Evolutionary conservation across 1,284 basidiomycete species (phyloP), one percentile per base, ranked within the genome.

Genomic region (Hemileia vastatrix): DNA sequence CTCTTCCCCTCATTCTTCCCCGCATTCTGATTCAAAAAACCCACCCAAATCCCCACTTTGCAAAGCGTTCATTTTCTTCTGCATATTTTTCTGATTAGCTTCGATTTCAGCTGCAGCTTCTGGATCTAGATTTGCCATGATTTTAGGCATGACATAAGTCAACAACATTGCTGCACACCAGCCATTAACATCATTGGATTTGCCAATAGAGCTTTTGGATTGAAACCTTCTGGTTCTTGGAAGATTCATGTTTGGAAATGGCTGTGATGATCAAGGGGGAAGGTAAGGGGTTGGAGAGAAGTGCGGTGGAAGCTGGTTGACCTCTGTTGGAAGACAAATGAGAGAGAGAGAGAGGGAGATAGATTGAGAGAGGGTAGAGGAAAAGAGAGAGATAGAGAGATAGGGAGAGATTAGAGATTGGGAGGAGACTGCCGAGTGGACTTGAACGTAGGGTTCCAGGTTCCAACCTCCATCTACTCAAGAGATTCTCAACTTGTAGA

Each of bases 61-160:
- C 4, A 70, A 56, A 9, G 68, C 68, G 9, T 65, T 64, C 32
- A 70, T 24, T 44, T 67, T 66, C 51, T 67, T 66, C 53, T 70
- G 65, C 63, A 70, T 68, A n/a, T 62, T 51, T 3, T 57, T 59
- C 27, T 68, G 68, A 19, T 64, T 65, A 4, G 66, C 65, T 19
- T 64, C 64, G 44, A 70, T 51, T 47, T 70, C 68, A 51, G 65
- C 63, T n/a, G 66, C 67, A 2, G 68, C 57, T 43, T 70, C 68
- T 1, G 68, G 67, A 23, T 70, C 68, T 19, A 70, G n/a, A 50
- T 43, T 57, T 43, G 45, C 55, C 55, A 24, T 40, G 15, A 40
- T 40, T 15, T 40, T 40, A 11, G 36, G 36, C 36, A 40, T 40
- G 15, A 57, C 44, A 24, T 49, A 57, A 50, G 51, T 57, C 19